Conservation (phyloP, 169 alveolate genomes). For the Plasmodium coatneyi region DNA sequence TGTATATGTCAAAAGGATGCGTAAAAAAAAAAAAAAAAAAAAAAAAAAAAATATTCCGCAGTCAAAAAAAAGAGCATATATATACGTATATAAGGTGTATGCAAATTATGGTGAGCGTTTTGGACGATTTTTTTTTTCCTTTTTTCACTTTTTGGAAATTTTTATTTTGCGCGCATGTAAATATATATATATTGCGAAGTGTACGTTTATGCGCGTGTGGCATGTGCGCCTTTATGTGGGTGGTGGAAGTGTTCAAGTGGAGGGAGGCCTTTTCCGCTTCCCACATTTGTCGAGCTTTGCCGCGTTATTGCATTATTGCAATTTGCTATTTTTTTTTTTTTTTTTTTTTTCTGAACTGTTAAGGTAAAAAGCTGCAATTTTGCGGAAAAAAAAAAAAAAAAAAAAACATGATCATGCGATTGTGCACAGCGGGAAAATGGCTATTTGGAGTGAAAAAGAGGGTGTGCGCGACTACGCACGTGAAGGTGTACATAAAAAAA, state of each 20-base stretch:
- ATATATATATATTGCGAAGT: background rate
- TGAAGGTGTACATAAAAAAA: background rate
- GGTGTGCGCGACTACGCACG: background rate
- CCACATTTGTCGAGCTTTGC: background rate
- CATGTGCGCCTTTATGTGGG: background rate
- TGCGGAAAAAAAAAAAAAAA: conserved; percentile 57
- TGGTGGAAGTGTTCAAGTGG: background rate
- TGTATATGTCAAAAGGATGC: background rate
- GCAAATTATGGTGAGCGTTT: background rate
- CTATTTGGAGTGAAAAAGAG: conserved; percentile 10
- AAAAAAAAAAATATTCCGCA: background rate
- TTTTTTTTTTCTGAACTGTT: conserved; percentile 59
- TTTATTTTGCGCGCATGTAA: background rate
- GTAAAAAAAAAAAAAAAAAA: background rate
- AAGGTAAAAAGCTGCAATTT: conserved; percentile 33
- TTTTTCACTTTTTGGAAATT: background rate
- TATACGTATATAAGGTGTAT: background rate
- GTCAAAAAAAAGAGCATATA: background rate
- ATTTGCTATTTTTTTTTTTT: background rate
- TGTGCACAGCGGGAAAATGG: conserved; percentile 34
- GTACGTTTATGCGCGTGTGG: background rate
- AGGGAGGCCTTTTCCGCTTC: background rate
- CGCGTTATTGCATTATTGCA: conserved; percentile 3
- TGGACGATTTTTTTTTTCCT: background rate
- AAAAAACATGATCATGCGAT: conserved; percentile 28